phyloP scores from a whole-genome alignment of 352 stramenopile genomes.

The Elongisporangium prolatum region DNA sequence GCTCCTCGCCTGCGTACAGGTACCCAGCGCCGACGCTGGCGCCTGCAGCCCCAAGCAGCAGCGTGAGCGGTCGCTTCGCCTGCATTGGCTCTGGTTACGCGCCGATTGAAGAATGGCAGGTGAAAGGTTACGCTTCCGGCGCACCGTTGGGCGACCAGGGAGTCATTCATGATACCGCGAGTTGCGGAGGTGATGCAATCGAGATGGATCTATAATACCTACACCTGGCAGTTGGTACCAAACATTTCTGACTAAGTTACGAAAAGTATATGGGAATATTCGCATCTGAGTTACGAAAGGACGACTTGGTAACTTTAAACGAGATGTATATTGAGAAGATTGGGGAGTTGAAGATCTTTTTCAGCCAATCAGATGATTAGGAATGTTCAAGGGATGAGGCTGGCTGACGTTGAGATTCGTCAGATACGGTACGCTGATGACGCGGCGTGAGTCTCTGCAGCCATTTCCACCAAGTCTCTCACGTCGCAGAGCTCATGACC shows the following conservation, averaged over 20 bases:
- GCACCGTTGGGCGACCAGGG: neutral
- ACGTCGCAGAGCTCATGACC: neutral
- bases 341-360: neutral
- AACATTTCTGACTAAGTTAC: neutral
- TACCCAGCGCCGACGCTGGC: conserved; percentile 46
- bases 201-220: neutral
- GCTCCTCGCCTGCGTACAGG: conserved; percentile 46
- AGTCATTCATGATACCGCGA: neutral
- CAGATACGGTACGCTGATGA: neutral
- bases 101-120: neutral
- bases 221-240: neutral
- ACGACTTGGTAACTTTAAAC: neutral
- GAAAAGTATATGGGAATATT: neutral
- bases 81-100: neutral
- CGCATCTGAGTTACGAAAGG: neutral
- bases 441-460: neutral
- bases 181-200: neutral
- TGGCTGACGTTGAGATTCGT: neutral
- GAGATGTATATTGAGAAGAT: neutral
- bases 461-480: neutral
- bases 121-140: neutral
- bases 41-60: conserved; percentile 43
- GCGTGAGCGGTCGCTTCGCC: conserved; percentile 46
- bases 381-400: neutral
- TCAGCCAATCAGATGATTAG: neutral